Base-by-base conservation (phyloP, 768 basidiomycete species). In the Artomyces pyxidatus region DNA sequence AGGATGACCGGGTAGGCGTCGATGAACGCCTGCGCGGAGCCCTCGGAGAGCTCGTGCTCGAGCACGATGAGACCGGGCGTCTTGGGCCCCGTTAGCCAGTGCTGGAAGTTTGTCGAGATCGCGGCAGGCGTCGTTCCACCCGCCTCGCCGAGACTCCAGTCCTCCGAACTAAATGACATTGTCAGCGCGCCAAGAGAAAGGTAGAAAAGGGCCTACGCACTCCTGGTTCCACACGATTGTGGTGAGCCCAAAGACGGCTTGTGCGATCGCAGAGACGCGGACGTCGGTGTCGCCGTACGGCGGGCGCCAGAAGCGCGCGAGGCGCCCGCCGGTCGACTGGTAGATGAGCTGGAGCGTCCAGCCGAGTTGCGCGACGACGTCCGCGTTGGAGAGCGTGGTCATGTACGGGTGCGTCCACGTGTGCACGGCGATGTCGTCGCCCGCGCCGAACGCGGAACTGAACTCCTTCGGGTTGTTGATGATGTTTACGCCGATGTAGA, bases 221-320 rank as follows among this genome's bases (percentile, higher is more conserved):
- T 94, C 93, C 51, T 82, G 77, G 65, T 95, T 93, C 94, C 94
- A 97, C 56, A 89, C 67, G 47, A 94, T 77, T n/a, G 88, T 85
- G 19, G 74, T 73, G 54, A 97, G 65, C 22, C 88, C 90, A 61
- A 96, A 93, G 27, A 93, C 83, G 61, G 89, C 81, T 61, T 76
- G 72, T 22, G 93, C 94, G 59, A 98, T 88, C 3, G 91, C 82
- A 30, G 78, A 72, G 27, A 95, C 88, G 42, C 94, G 78, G 64
- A 75, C 77, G 61, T 98, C 94, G 39, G 76, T 76, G 63, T 94
- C 87, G 28, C 88, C 89, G 60, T 78, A 91, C 7, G 90, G 90
- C 2, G 89, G 89, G n/a, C 90, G 70, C 92, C 92, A 96, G 71
- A 74, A 93, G 41, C 69, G 67, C 14, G 84, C 77, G n/a, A 81